Evolutionary conservation across 768 basidiomycete genomes (phyloP).

Genomic region (Vararia minispora): DNA sequence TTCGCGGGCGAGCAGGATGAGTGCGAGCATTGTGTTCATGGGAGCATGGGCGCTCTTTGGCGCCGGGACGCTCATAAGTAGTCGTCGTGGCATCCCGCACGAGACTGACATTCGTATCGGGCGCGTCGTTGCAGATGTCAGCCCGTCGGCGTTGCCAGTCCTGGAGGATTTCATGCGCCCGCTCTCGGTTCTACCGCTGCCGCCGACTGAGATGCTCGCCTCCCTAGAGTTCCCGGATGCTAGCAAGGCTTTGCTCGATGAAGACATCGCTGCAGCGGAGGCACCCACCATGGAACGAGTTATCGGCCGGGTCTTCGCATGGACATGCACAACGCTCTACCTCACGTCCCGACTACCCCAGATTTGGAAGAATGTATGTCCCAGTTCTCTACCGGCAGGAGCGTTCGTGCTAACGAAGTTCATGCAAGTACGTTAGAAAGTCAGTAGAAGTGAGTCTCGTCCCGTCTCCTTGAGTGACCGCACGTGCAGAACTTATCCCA

Average conservation of each 20-base stretch:
- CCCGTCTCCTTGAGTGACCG: background rate
- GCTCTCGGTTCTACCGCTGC: background rate
- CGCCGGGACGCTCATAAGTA: conserved; percentile 38
- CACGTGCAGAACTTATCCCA: background rate
- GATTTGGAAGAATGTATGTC: conserved; percentile 96
- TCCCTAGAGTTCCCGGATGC: no score
- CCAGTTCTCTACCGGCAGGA: background rate
- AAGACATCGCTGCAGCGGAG: conserved; percentile 16
- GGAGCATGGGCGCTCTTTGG: conserved; percentile 68
- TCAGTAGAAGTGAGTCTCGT: conserved; percentile 62
- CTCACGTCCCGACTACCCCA: conserved; percentile 91
- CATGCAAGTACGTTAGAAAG: conserved; percentile 65
- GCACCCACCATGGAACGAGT: conserved; percentile 39
- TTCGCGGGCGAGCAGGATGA: conserved; percentile 58
- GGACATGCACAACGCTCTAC: conserved; percentile 89
- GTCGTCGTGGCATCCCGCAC: conserved; percentile 17
- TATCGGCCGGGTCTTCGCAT: conserved; percentile 86
- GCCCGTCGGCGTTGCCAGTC: background rate
- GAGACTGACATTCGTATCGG: conserved; percentile 29
- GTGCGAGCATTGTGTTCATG: conserved; percentile 75
- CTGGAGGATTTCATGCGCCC: background rate
- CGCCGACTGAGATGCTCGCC: conserved; percentile 1
- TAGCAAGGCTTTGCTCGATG: background rate
- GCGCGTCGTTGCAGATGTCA: conserved; percentile 29
- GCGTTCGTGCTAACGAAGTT: conserved; percentile 1